These are phyloP conservation scores for Cryptococcus sp. DNA, from an alignment of 1,284 basidiomycete species.

Conservation along the genomic window DNA sequence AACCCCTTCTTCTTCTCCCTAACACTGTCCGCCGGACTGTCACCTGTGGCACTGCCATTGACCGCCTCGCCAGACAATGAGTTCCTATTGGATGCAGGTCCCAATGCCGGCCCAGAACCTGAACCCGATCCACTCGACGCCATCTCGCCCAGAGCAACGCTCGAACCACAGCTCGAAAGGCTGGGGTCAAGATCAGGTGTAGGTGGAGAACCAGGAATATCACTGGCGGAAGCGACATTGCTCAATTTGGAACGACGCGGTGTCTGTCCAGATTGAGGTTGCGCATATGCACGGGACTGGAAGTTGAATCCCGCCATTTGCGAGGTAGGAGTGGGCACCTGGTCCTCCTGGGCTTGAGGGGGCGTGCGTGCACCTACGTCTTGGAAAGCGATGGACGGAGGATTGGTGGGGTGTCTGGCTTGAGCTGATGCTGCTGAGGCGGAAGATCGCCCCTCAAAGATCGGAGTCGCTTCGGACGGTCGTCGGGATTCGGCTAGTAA, in stretches of 20 bases:
- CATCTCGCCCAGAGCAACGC: slow-evolving; percentile 14
- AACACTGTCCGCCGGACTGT: not conserved
- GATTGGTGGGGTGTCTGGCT: not conserved
- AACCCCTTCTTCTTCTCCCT: slow-evolving; percentile 13
- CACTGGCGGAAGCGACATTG: slow-evolving; percentile 3
- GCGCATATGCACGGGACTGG: not conserved
- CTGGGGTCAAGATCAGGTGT: slow-evolving; percentile 39
- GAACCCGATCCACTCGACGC: slow-evolving; percentile 10
- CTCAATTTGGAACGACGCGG: not conserved
- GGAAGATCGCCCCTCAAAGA: not conserved
- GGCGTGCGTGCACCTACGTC: not conserved
- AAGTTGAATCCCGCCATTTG: too few relatives aligned
- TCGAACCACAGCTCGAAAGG: slow-evolving; percentile 11
- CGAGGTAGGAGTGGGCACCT: too few relatives aligned
- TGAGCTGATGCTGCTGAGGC: not conserved
- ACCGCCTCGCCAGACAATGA: not conserved
- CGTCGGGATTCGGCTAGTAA: slow-evolving; percentile 13
- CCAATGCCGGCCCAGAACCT: slow-evolving; percentile 1
- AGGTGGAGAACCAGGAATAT: slow-evolving; percentile 18
- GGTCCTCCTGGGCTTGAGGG: not conserved
- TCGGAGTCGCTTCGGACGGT: not conserved
- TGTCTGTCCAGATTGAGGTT: slow-evolving; percentile 2
- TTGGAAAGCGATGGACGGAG: slow-evolving; percentile 3
- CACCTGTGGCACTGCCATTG: not conserved
- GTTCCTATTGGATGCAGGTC: too few relatives aligned